Evolutionary conservation across 2,329 filamentous ascomycete species (phyloP), one percentile per base, ranked within the genome.

Genomic region (Diplocarpon mali): DNA sequence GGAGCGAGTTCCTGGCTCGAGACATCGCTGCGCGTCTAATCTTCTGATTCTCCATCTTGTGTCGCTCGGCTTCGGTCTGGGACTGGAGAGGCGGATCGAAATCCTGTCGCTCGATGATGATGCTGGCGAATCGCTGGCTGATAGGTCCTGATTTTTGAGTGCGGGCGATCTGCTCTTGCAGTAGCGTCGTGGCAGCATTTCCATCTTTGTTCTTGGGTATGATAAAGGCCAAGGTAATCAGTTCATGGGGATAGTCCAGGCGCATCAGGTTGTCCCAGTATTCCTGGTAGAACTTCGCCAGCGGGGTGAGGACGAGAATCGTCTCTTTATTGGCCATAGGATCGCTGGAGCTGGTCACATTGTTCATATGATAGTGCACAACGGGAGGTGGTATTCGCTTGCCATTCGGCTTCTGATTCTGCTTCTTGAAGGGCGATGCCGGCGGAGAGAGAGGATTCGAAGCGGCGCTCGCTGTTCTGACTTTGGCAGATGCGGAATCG

Each of bases 191-290:
- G 2, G 92, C 92, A 24, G 80, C 72, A 64, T 96, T 94, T 47
- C 92, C 92, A 56, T 95, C 89, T 61, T 83, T 84, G 38, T 81
- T 94, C 68, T 93, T 94, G 42, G 92, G 92, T 24, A 95, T 80
- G 61, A 98, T 96, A 68, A 96, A 98, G 32, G 87, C 92, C 24
- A 98, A 72, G 1, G 87, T 93, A 60, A 98, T 93, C 52, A 96
- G 77, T 48, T 95, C 85, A 67, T 95, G 92, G 2, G 92, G 92
- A 63, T 96, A 98, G 58, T 68, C 75, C 45, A 98, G 74, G 61
- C 78, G 78, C 54, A 89, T 64, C 24, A 98, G 72, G 59, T 96
- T 98, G 64, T 93, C 83, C 90, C 92, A 98, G 70, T 96, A 98
- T 55, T 76, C 80, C 57, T 85, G 81, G 66, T 95, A 96, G 72